A percentile compares a stretch with the other conserved stretches of the same genome.
phyloP scores from a whole-genome alignment of 2,329 filamentous ascomycete species.

The Stachybotrys elegans region DNA sequence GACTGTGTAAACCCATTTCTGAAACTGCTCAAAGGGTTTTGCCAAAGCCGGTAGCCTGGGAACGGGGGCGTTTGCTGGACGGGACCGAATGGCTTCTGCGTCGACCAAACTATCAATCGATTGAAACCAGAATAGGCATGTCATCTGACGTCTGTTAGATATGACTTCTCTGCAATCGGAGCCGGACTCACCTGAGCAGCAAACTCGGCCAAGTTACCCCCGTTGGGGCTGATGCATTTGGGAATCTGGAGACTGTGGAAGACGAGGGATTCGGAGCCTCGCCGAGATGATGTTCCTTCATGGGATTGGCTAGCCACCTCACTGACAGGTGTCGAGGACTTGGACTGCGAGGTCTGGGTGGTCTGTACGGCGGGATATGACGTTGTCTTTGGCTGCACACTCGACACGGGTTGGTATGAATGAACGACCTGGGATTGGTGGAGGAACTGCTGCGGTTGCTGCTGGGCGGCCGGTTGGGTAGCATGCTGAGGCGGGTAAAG shows the following conservation, averaged over 20 bases:
- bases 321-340: no score
- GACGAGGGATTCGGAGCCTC: conserved; percentile 41
- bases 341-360: no score
- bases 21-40: conserved; percentile 72
- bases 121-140: conserved; percentile 97
- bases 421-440: conserved; percentile 6
- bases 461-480: no score
- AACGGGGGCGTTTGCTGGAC: conserved; percentile 33
- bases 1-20: conserved; percentile 90
- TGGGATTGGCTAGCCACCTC: no score
- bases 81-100: conserved; percentile 57
- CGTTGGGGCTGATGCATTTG: conserved; percentile 66
- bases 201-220: conserved; percentile 76
- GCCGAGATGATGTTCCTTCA: conserved; percentile 26
- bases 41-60: conserved; percentile 64
- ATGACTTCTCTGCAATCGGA: no score
- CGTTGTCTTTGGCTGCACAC: no score
- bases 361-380: no score
- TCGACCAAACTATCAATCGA: conserved; percentile 71
- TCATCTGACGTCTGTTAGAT: conserved; percentile 78
- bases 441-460: conserved; percentile 10
- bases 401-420: no score
- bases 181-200: conserved; percentile 70
- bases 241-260: conserved; percentile 66
- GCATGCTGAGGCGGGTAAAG: conserved; percentile 18